Conservation (phyloP, 2,329 filamentous ascomycete species). For the Pseudocercospora cruenta region DNA sequence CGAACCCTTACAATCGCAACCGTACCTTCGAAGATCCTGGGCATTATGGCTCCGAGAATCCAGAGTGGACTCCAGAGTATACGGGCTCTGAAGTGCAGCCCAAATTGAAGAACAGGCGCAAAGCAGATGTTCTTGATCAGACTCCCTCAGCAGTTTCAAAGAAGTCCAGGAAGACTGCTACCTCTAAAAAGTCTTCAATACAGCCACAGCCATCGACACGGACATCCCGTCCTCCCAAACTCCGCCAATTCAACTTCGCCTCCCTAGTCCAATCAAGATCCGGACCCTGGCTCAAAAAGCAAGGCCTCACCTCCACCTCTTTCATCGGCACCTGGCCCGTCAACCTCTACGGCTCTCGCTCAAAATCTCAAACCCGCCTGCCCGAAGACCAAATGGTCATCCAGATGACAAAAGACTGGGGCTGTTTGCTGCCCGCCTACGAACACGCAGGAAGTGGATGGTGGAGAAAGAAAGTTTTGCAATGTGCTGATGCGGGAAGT, state of each 20-base stretch:
- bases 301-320: neutral
- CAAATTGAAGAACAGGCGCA: no score
- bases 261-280: constrained; percentile 7
- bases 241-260: constrained; percentile 5
- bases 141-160: no score
- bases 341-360: neutral
- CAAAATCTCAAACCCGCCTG: neutral
- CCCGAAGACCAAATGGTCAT: constrained; percentile 11
- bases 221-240: neutral
- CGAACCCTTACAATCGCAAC: constrained; percentile 14
- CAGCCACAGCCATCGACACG: no score
- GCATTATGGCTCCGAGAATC: neutral
- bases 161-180: no score
- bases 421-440: constrained; percentile 7
- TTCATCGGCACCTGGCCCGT: constrained; percentile 3
- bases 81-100: no score
- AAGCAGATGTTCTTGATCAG: no score
- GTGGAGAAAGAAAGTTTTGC: constrained; percentile 11
- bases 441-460: constrained; percentile 7
- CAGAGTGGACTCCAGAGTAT: no score
- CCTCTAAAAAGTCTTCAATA: no score
- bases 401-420: constrained; percentile 10
- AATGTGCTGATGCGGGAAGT: constrained; percentile 12
- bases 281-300: constrained; percentile 7
- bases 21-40: constrained; percentile 7